These are phyloP conservation scores for Cerioporus squamosus DNA, from an alignment of 1,284 basidiomycete species.

Conservation along the genomic window DNA sequence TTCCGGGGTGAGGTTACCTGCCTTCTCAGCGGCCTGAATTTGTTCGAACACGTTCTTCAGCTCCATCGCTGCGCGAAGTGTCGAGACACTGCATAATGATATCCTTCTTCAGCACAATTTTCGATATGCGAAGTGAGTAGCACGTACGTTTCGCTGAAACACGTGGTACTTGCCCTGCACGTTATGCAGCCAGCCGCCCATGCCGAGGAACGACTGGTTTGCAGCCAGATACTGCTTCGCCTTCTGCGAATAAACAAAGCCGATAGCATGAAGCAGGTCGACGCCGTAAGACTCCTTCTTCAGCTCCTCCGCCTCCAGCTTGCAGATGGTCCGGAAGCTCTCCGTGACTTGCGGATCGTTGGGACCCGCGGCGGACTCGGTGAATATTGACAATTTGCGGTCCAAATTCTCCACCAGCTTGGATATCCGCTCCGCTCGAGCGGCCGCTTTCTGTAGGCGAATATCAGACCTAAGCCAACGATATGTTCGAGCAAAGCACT, in stretches of 20 bases:
- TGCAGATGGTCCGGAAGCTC: constrained; percentile 80
- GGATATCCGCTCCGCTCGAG: constrained; percentile 78
- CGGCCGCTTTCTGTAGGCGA: constrained; percentile 72
- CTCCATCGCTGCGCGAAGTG: constrained; percentile 87
- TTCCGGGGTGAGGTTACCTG: constrained; percentile 84
- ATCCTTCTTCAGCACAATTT: constrained; percentile 1
- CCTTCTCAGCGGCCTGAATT: constrained; percentile 90
- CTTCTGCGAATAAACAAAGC: constrained; percentile 88
- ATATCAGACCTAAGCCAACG: not conserved
- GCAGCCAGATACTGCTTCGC: constrained; percentile 83
- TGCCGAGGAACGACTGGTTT: constrained; percentile 77
- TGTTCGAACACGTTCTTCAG: constrained; percentile 96
- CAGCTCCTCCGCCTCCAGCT: constrained; percentile 87
- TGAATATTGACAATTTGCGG: constrained; percentile 90
- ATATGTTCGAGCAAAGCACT: constrained; percentile 19
- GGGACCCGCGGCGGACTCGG: constrained; percentile 84
- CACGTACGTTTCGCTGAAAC: constrained; percentile 88
- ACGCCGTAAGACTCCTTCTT: constrained; percentile 92
- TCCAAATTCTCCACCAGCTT: constrained; percentile 86
- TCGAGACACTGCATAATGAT: constrained; percentile 83
- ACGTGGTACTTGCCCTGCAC: constrained; percentile 94
- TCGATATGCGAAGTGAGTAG: not conserved
- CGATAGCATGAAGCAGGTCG: constrained; percentile 91
- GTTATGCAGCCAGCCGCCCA: constrained; percentile 93
- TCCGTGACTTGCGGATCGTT: constrained; percentile 70